Evolutionary conservation across 1,284 basidiomycete species (phyloP), one percentile per base, ranked within the genome.

Genomic region (Papiliotrema fonsecae): DNA sequence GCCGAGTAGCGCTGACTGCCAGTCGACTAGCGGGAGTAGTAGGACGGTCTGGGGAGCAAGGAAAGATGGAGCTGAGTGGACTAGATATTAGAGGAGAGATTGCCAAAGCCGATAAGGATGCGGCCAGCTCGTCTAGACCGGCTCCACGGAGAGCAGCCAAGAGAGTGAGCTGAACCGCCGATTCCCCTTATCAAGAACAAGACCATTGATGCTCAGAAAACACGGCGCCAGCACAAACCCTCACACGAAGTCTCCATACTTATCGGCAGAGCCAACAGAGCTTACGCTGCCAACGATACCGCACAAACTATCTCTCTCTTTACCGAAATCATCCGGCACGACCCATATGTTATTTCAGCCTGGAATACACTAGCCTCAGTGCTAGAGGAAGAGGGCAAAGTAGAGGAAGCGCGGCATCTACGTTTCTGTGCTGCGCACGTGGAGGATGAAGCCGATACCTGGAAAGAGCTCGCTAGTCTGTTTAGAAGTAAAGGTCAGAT

Each of bases 251-350:
- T 94, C 16, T 81, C 83, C 49, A 78, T 81, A 1, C 75, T 93
- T 5, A 81, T 97, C 37, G 88, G 89, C 16, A 82, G 87, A 51
- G 94, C 88, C 24, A 96, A 94, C 67, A 81, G 88, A 61, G 86
- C 86, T 1, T 97, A 88, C 69, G 56, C 60, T 21, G 82, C 86
- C 59, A 80, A 77, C 44, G 75, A 88, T 52, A 76, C 84, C 18
- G 74, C 78, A 1, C 80, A 84, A 56, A 86, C 90, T 1, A 84
- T 90, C 30, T 79, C 81, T 21, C 80, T 85, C 38, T 88, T 93
- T 79, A 83, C 87, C 65, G 89, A 97, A 65, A 88, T 97, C 56
- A 91, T 97, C 50, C 82, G 89, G 9, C 90, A 93, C 49, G 93
- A 97, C 69, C 90, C 92, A 2, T 82, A 86, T 28, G 87, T 90